Base-by-base conservation (phyloP, 2,329 filamentous ascomycete genomes). In the Colletotrichum tamarilloi region DNA sequence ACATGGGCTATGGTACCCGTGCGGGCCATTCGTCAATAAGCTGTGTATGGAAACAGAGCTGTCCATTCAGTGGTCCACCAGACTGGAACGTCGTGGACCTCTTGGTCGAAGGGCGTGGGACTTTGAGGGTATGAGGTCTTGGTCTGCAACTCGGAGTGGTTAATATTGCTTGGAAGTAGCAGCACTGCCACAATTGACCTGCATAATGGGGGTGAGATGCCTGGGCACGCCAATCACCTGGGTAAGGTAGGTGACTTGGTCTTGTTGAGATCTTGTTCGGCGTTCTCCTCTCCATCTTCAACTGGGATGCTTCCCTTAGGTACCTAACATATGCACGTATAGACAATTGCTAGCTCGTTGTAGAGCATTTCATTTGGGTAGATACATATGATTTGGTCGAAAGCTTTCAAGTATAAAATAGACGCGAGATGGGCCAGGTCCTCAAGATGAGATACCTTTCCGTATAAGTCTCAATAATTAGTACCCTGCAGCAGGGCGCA, bases 151-250 rank as follows among this genome's bases (percentile, higher is more conserved):
- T 28, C 4, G 14, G 55, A 56, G 55, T 42, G 59, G 52, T 49
- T 59, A 63, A 59, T 49, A 28, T 60, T 69, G 62, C 60, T 56
- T 66, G 60, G 67, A 64, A 56, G 26, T 49, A 16, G 46, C 52
- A 56, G 11, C 67, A 71, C 67, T 71, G 67, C 70, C 60, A 73
- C 70, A 73, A 52, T 24, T 30, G 11, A 70, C 56, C 32, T 28
- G 71, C 71, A 69, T 60, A 22, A 59, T 62, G 56, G 56, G 46
- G 55, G 69, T 63, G 66, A 52, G 63, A 71, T 58, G 28, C 11
- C 8, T 53, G 57, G 16, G 30, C 32, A 49, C 9, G 24, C 24
- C 14, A 14, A 30, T 3, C 46, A 14, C 24, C 22, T 12, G 14
- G 38, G 38, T 19, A 42, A 35, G 32, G 32, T 35, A 35, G 32